Evolutionary conservation across 306 rosid species (phyloP), one percentile per base, ranked within the genome.

Genomic region (Carpinus viminea): DNA sequence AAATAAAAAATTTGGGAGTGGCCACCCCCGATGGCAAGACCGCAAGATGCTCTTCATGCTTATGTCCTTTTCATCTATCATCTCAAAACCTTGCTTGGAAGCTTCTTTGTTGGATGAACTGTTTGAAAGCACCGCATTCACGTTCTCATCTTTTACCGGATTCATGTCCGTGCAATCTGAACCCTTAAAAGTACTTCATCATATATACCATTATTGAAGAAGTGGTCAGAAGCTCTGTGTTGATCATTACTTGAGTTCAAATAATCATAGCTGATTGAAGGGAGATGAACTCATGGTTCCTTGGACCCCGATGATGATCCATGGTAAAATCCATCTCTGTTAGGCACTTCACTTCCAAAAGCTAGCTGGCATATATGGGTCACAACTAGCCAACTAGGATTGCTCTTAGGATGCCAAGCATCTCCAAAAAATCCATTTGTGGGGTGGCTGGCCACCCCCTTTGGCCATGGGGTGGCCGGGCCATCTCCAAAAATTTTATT

Each of bases 231-330:
- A 77, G 79, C 81, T 83, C 81, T 77, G 76, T 83, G 84, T 61
- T 68, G 72, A 72, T 83, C 85, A 59, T 75, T 86, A 36, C 85
- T 79, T 74, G 71, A 81, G 83, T 85, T 86, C 68, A 78, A 83
- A 84, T 86, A 78, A 78, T 90, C 94, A 28, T 75, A 83, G 78
- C 91, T 88, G 78, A 80, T 76, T 38, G 96, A 88, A 61, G 97
- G 83, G 77, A 89, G 70, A 52, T 69, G 86, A 50, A 64, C 76
- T 0, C n/a, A n/a, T n/a, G 86, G 87, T 73, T 92, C 96, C 84
- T 87, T 92, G 68, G 92, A 83, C 53, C 85, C 88, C 9, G 93
- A 89, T 18, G 91, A 88, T 59, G 89, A 85, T 26, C 92, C 91
- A 21, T 43, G 89, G 59, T 85, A 70, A 85, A 87, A 86, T 68